These are phyloP conservation scores for Lunularia cruciata DNA, from an alignment of 225 moss, liverwort and hornwort genomes.

Conservation along the genomic window DNA sequence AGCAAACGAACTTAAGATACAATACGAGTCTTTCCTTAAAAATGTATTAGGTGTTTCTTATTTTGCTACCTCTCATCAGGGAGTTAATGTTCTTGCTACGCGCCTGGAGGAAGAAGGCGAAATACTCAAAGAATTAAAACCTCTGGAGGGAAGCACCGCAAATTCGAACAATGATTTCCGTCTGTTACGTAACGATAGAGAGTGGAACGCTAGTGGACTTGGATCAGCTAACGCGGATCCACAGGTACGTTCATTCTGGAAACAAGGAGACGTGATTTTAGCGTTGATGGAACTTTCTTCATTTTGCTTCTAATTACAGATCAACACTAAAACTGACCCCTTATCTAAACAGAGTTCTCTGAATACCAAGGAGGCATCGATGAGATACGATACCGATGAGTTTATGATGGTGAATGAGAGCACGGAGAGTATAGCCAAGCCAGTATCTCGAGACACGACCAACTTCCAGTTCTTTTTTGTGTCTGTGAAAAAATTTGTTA, in stretches of 20 bases:
- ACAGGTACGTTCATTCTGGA: too few species aligned
- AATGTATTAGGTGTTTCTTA: background rate
- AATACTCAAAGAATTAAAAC: too few species aligned
- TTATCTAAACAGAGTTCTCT: too few species aligned
- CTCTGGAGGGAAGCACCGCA: background rate
- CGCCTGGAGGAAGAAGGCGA: too few species aligned
- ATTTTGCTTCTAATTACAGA: background rate
- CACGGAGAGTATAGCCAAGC: background rate
- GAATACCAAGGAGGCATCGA: background rate
- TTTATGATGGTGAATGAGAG: background rate
- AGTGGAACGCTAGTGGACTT: background rate
- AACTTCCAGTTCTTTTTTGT: background rate
- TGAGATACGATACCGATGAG: background rate
- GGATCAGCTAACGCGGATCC: background rate
- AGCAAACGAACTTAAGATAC: too few species aligned
- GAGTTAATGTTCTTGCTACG: background rate
- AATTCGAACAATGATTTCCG: background rate
- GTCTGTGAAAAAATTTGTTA: too few species aligned
- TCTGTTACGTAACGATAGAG: background rate
- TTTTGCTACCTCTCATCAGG: background rate
- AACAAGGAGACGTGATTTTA: too few species aligned
- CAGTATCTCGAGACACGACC: background rate
- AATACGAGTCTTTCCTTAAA: background rate
- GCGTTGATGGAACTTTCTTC: too few species aligned
- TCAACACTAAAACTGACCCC: too few species aligned